Evolutionary conservation across 1,139 yeast species (phyloP).

Genomic region (Lodderomyces theae): DNA sequence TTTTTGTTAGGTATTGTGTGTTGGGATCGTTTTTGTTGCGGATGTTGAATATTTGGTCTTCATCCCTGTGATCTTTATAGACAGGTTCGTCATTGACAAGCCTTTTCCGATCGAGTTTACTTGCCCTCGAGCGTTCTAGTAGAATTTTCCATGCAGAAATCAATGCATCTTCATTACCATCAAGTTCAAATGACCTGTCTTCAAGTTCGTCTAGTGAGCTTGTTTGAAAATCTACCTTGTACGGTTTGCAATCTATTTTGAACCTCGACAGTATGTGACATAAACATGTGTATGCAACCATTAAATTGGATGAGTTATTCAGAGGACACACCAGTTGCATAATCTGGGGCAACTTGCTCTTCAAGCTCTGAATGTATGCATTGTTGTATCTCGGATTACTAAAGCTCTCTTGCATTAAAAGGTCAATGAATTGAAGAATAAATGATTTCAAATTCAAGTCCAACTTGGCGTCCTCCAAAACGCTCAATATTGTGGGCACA

Average conservation of each 20-base stretch:
- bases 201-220: slow-evolving; percentile 20
- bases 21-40: slow-evolving; percentile 22
- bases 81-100: slow-evolving; percentile 29
- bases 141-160: slow-evolving; percentile 49
- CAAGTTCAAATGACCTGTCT: slow-evolving; percentile 15
- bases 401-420: slow-evolving; percentile 43
- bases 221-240: slow-evolving; percentile 24
- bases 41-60: slow-evolving; percentile 31
- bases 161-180: slow-evolving; percentile 31
- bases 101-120: slow-evolving; percentile 48
- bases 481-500: slow-evolving; percentile 66
- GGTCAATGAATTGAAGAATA: slow-evolving; percentile 66
- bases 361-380: slow-evolving; percentile 49
- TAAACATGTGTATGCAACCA: slow-evolving; percentile 40
- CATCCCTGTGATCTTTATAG: slow-evolving; percentile 24
- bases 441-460: slow-evolving; percentile 65
- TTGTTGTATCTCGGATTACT: slow-evolving; percentile 29
- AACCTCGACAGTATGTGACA: slow-evolving; percentile 37
- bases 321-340: slow-evolving; percentile 53
- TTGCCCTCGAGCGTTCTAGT: slow-evolving; percentile 45
- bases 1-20: slow-evolving; percentile 33
- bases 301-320: slow-evolving; percentile 48
- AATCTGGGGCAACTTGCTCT: slow-evolving; percentile 43
- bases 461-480: slow-evolving; percentile 45
- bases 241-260: slow-evolving; percentile 29